phyloP scores from a whole-genome alignment of 306 rosid genomes.

The Ammopiptanthus mongolicus region DNA sequence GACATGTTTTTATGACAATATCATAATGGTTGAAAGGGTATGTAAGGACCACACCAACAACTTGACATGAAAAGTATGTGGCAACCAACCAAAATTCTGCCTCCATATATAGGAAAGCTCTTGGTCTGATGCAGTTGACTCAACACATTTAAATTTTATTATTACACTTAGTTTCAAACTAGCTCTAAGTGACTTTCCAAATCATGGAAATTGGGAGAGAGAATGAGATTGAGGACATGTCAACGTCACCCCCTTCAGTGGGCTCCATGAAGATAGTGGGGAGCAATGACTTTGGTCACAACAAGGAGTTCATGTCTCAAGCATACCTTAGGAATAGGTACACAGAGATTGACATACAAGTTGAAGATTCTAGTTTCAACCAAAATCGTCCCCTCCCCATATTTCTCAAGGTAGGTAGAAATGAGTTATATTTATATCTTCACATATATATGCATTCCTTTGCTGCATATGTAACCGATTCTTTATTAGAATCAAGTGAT shows the following conservation, averaged over 20 bases:
- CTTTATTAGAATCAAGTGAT: neutral
- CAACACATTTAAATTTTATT: slow-evolving; percentile 5
- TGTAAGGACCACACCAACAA: slow-evolving; percentile 32
- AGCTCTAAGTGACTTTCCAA: neutral
- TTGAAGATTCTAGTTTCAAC: slow-evolving; percentile 30
- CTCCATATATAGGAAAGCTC: slow-evolving; percentile 36
- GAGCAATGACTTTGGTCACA: slow-evolving; percentile 52
- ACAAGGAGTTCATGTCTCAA: slow-evolving; percentile 59
- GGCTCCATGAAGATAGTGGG: slow-evolving; percentile 47
- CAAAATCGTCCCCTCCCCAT: slow-evolving; percentile 73
- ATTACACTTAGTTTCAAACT: slow-evolving; percentile 5
- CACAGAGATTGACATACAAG: slow-evolving; percentile 63
- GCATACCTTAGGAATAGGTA: slow-evolving; percentile 45
- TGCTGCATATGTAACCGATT: neutral
- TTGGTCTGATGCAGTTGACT: slow-evolving; percentile 47
- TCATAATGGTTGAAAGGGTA: slow-evolving; percentile 37
- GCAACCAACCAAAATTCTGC: slow-evolving; percentile 50
- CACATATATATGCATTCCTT: neutral
- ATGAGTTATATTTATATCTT: neutral
- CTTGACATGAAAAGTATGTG: slow-evolving; percentile 70
- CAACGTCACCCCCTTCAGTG: slow-evolving; percentile 47
- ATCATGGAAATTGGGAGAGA: slow-evolving; percentile 67
- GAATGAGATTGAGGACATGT: slow-evolving; percentile 57
- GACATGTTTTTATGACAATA: slow-evolving; percentile 37
- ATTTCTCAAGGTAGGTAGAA: slow-evolving; percentile 61